Evolutionary conservation across 106 monocot species (phyloP).

Genomic region (Dioscorea zingiberensis): DNA sequence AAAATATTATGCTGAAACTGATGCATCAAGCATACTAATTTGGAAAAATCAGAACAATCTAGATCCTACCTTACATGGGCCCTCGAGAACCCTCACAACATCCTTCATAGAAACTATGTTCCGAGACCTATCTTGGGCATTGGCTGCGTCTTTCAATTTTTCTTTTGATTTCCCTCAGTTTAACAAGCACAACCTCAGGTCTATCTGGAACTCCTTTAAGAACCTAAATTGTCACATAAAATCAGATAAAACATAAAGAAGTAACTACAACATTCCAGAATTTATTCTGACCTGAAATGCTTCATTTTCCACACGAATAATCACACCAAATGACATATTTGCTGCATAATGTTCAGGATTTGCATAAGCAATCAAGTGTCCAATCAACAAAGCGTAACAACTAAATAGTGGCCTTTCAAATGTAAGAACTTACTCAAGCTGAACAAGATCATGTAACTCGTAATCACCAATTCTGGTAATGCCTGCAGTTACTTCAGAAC

Average conservation of each 20-base stretch:
- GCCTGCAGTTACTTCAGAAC: slow-evolving; percentile 97
- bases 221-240: slow-evolving; percentile 37
- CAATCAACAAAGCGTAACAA: no score
- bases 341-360: slow-evolving; percentile 38
- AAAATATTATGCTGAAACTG: neutral
- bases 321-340: slow-evolving; percentile 87
- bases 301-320: slow-evolving; percentile 89
- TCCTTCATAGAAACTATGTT: slow-evolving; percentile 75
- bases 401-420: no score
- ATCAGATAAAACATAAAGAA: neutral
- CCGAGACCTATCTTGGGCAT: slow-evolving; percentile 63
- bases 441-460: slow-evolving; percentile 95
- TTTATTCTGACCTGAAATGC: slow-evolving; percentile 64
- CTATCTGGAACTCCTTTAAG: slow-evolving; percentile 98
- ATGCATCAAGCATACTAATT: neutral
- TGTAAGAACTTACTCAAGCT: slow-evolving; percentile 62
- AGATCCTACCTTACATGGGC: slow-evolving; percentile 67
- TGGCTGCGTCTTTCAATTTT: slow-evolving; percentile 70
- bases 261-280: neutral
- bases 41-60: neutral
- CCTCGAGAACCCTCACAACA: slow-evolving; percentile 88
- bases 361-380: slow-evolving; percentile 2
- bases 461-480: slow-evolving; percentile 84
- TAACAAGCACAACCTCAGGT: slow-evolving; percentile 82
- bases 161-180: slow-evolving; percentile 82